Evolutionary conservation across 2,329 filamentous ascomycete genomes (phyloP).

Genomic region (Colletotrichum sublineola): DNA sequence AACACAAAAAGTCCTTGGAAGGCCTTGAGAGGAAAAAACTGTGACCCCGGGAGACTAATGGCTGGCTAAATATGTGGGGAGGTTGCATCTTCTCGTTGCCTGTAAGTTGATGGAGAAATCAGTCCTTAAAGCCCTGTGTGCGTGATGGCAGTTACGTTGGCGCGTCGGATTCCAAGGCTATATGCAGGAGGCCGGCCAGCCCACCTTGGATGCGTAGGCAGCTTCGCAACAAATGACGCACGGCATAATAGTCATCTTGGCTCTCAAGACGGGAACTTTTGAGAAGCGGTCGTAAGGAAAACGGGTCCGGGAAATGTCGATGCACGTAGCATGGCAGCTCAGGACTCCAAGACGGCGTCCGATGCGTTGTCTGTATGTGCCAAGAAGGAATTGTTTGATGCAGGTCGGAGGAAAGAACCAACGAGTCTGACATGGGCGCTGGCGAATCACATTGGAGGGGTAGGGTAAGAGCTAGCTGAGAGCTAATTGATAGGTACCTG

Average conservation of each 20-base stretch:
- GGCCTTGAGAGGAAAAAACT: background rate
- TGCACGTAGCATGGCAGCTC: background rate
- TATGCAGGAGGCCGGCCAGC: conserved; percentile 36
- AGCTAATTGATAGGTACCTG: too few species aligned
- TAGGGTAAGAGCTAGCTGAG: too few species aligned
- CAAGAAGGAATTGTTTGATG: background rate
- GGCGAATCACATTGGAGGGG: background rate
- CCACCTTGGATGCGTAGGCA: conserved; percentile 18
- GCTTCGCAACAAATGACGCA: conserved; percentile 36
- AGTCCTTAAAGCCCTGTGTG: conserved; percentile 1
- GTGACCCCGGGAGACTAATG: background rate
- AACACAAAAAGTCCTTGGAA: conserved; percentile 3
- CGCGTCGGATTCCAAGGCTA: conserved; percentile 7
- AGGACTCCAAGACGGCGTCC: background rate
- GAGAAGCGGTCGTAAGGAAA: background rate
- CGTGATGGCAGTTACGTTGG: conserved; percentile 15
- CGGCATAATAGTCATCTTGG: background rate
- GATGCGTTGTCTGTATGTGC: background rate
- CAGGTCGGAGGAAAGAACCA: conserved; percentile 25
- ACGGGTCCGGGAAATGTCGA: background rate
- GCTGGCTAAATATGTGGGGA: background rate
- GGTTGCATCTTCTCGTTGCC: background rate
- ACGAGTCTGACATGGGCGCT: conserved; percentile 32
- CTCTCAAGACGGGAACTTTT: background rate
- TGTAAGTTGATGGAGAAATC: background rate